phyloP scores from a whole-genome alignment of 139 green algal species.

The Yamagishiella unicocca region DNA sequence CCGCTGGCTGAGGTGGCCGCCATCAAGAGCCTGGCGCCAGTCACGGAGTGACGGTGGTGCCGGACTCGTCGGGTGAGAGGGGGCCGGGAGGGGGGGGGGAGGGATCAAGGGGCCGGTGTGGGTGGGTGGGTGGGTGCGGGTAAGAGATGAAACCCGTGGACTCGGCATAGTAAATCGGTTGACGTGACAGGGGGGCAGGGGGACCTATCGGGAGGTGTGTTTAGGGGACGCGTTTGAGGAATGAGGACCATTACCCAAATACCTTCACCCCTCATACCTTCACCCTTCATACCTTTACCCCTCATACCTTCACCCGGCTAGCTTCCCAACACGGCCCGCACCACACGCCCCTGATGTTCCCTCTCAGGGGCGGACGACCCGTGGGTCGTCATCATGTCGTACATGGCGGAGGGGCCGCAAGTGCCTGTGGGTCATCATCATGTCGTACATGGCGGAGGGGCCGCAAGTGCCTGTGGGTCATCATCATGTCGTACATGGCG shows the following conservation, averaged over 20 bases:
- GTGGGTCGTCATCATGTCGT: constrained; percentile 21
- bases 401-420: constrained; percentile 37
- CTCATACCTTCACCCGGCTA: not conserved
- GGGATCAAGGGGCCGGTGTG: not conserved
- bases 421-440: too few species aligned
- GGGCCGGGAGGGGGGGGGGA: not conserved
- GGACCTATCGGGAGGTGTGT: not conserved
- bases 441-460: constrained; percentile 47
- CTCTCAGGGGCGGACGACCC: constrained; percentile 36
- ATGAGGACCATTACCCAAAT: too few species aligned
- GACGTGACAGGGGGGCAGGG: not conserved
- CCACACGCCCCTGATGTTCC: not conserved
- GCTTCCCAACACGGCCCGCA: not conserved
- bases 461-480: constrained; percentile 40
- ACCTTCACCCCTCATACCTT: too few species aligned
- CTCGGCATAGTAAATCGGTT: not conserved
- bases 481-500: too few species aligned
- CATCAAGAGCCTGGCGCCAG: constrained; percentile 60
- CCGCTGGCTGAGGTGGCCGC: constrained; percentile 32
- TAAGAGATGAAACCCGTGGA: not conserved
- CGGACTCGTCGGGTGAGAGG: constrained; percentile 44
- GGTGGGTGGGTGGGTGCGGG: not conserved
- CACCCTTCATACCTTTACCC: not conserved
- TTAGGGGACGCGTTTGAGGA: not conserved
- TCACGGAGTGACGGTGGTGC: constrained; percentile 51